These are phyloP conservation scores for Crucihimalaya himalaica DNA, from an alignment of 345 rosid genomes.

Conservation along the genomic window DNA sequence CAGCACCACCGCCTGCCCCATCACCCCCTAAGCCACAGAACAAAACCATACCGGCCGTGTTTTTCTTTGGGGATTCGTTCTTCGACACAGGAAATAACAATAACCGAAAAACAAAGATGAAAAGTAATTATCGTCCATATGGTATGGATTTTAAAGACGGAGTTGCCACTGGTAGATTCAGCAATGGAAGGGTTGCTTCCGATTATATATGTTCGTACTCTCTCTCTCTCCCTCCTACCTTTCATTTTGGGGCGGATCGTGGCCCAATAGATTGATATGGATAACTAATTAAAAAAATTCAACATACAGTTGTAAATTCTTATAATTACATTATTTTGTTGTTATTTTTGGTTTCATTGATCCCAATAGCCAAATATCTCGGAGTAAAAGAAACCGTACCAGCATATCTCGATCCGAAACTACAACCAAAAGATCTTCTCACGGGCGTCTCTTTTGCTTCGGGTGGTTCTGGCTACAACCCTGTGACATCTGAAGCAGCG, in stretches of 20 bases:
- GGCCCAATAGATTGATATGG: neutral
- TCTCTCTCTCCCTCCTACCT: slow-evolving; percentile 1
- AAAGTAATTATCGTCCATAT: slow-evolving; percentile 56
- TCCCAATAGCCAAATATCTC: slow-evolving; percentile 48
- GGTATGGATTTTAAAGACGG: slow-evolving; percentile 50
- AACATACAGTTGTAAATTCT: neutral
- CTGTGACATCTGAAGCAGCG: slow-evolving; percentile 45
- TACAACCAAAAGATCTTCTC: slow-evolving; percentile 50
- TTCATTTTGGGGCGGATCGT: neutral
- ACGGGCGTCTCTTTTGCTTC: slow-evolving; percentile 77
- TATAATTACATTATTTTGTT: neutral
- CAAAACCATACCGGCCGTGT: slow-evolving; percentile 42
- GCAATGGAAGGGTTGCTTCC: slow-evolving; percentile 55
- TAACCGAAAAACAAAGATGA: slow-evolving; percentile 33
- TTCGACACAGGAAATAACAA: slow-evolving; percentile 65
- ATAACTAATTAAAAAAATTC: neutral
- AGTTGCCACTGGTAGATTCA: slow-evolving; percentile 63
- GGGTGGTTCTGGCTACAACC: slow-evolving; percentile 64
- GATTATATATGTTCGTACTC: slow-evolving; percentile 40
- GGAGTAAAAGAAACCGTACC: slow-evolving; percentile 61
- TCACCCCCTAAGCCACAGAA: slow-evolving; percentile 32
- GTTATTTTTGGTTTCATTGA: neutral
- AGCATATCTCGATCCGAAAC: slow-evolving; percentile 53
- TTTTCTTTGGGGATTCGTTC: slow-evolving; percentile 58
- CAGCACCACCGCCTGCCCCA: slow-evolving; percentile 19